Conservation (phyloP, 2,329 filamentous ascomycete species). For the Fusarium mundagurra region DNA sequence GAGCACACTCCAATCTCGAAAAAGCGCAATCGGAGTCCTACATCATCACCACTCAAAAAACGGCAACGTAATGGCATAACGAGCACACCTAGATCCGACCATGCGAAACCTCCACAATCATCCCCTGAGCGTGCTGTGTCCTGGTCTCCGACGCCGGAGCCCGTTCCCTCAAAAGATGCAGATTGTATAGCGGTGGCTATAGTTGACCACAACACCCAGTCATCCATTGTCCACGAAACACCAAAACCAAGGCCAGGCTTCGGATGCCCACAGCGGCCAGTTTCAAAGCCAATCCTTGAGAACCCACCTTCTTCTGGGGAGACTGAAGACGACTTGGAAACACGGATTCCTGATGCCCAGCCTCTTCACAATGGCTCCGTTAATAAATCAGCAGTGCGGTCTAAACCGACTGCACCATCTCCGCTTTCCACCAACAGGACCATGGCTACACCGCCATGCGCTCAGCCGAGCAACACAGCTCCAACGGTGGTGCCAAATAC, state of each 20-base stretch:
- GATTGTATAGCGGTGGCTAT: not conserved
- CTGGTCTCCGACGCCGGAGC: constrained; percentile 39
- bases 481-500: constrained; percentile 37
- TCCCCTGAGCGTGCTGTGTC: constrained; percentile 19
- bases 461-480: constrained; percentile 42
- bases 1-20: constrained; percentile 2
- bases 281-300: constrained; percentile 7
- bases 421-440: constrained; percentile 20
- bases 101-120: not conserved
- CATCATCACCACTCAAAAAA: constrained; percentile 7
- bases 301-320: constrained; percentile 31
- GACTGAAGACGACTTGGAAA: constrained; percentile 52
- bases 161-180: not conserved
- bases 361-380: constrained; percentile 29
- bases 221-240: constrained; percentile 40
- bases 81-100: not conserved
- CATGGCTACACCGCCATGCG: constrained; percentile 47
- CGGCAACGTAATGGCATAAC: constrained; percentile 13
- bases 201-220: constrained; percentile 16
- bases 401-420: constrained; percentile 24
- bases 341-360: constrained; percentile 46
- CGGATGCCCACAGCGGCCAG: constrained; percentile 11
- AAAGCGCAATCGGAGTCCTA: constrained; percentile 8
- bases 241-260: constrained; percentile 27
- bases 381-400: constrained; percentile 38